Percentiles rank a stretch among this genome's conserved stretches.
phyloP scores from a whole-genome alignment of 768 basidiomycete genomes.

The Xerocomus potaroensis region DNA sequence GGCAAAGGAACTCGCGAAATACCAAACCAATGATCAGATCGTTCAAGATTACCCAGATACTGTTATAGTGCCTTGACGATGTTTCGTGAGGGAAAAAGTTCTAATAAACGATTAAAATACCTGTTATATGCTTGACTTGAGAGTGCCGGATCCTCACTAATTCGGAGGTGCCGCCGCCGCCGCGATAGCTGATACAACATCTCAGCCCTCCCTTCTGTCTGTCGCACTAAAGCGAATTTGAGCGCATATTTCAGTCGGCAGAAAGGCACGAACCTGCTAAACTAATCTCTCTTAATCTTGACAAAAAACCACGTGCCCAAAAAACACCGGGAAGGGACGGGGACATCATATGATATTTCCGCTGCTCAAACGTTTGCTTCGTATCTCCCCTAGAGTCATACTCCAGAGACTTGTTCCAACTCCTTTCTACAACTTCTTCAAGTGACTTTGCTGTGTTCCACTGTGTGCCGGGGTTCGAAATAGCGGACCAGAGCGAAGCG shows the following conservation, averaged over 20 bases:
- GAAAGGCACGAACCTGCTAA: conserved; percentile 20
- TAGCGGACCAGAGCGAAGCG: not conserved
- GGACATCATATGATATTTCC: not conserved
- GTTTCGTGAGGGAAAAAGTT: not conserved
- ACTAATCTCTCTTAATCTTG: conserved; percentile 18
- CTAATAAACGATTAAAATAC: conserved; percentile 33
- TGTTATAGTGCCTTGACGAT: conserved; percentile 75
- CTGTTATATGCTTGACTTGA: conserved; percentile 64
- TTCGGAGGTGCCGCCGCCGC: conserved; percentile 32
- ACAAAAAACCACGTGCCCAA: conserved; percentile 1
- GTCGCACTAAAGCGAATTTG: conserved; percentile 42
- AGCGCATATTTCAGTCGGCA: not conserved
- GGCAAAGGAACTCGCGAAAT: conserved; percentile 63
- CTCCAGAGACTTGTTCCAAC: conserved; percentile 1
- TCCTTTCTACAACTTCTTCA: conserved; percentile 23
- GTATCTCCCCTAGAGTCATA: not conserved
- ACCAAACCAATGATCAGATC: conserved; percentile 83
- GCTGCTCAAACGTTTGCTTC: conserved; percentile 9
- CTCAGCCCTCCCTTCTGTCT: conserved; percentile 52
- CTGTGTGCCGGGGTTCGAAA: conserved; percentile 22
- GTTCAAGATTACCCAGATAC: conserved; percentile 86
- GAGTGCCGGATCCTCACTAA: conserved; percentile 29
- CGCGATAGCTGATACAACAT: conserved; percentile 41
- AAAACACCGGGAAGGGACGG: not conserved
- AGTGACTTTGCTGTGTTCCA: conserved; percentile 42